Evolutionary conservation across 768 basidiomycete species (phyloP).

Genomic region (Pisolithus tinctorius): DNA sequence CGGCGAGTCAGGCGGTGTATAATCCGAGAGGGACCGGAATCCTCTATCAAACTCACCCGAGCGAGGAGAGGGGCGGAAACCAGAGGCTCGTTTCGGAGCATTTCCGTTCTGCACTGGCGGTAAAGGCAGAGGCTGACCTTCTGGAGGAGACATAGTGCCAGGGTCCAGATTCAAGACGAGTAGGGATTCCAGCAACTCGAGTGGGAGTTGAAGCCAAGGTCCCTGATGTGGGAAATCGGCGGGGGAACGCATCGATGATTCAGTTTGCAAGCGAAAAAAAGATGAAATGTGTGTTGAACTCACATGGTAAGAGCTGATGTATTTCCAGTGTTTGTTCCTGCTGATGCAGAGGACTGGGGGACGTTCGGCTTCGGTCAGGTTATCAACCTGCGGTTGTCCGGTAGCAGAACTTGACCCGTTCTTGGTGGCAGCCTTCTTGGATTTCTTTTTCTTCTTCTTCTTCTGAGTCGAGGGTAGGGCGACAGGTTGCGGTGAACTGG

Average conservation of each 20-base stretch:
- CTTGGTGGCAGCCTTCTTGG: conserved; percentile 48
- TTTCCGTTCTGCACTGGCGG: conserved; percentile 21
- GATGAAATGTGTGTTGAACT: conserved; percentile 24
- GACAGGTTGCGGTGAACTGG: conserved; percentile 14
- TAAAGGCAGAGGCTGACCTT: conserved; percentile 31
- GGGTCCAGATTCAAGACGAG: conserved; percentile 75
- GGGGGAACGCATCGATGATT: neutral
- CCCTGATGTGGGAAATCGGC: conserved; percentile 42
- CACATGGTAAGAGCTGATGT: conserved; percentile 89
- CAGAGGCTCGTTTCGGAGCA: conserved; percentile 4
- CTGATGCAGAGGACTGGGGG: conserved; percentile 77
- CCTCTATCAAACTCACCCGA: conserved; percentile 38
- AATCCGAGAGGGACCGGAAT: conserved; percentile 35
- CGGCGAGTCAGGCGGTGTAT: conserved; percentile 42
- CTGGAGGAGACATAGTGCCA: conserved; percentile 46
- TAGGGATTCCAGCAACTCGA: conserved; percentile 80
- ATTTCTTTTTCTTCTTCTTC: conserved; percentile 68
- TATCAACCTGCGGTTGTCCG: conserved; percentile 23
- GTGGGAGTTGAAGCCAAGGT: conserved; percentile 85
- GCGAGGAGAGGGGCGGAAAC: conserved; percentile 16
- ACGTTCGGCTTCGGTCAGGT: conserved; percentile 38
- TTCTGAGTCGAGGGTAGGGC: conserved; percentile 32
- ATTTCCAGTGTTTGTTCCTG: conserved; percentile 91
- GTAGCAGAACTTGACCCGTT: conserved; percentile 24
- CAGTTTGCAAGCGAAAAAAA: neutral